Evolutionary conservation across 2,329 filamentous ascomycete genomes (phyloP).

Genomic region (Alternaria arborescens): DNA sequence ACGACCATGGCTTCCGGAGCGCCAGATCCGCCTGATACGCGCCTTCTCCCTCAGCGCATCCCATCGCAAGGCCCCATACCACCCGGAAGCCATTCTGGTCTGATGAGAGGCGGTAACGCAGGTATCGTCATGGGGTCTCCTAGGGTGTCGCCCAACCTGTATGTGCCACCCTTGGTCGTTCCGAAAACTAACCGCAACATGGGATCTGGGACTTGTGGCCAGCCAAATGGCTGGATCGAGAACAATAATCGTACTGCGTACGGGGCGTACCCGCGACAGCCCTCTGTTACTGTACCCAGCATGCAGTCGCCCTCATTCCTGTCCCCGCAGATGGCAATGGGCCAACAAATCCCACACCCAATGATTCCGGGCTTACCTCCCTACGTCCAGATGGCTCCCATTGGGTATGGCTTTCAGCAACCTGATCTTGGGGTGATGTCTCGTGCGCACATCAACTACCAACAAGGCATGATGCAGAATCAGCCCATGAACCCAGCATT

Average conservation of each 20-base stretch:
- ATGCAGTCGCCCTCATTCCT: conserved; percentile 27
- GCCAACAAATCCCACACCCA: conserved; percentile 17
- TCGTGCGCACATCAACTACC: conserved; percentile 21
- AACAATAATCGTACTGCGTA: conserved; percentile 27
- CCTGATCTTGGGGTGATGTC: conserved; percentile 18
- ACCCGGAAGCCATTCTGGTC: conserved; percentile 1
- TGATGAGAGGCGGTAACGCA: conserved; percentile 7
- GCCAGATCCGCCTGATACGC: conserved; percentile 1
- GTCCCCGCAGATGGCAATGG: conserved; percentile 21
- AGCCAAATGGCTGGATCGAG: conserved; percentile 27
- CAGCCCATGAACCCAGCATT: conserved; percentile 25
- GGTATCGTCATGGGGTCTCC: conserved; percentile 2
- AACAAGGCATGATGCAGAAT: conserved; percentile 15
- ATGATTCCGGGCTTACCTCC: conserved; percentile 17
- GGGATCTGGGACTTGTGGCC: conserved; percentile 20
- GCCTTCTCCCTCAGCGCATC: background rate
- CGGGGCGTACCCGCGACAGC: conserved; percentile 23
- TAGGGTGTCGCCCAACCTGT: conserved; percentile 14
- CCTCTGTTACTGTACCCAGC: conserved; percentile 19
- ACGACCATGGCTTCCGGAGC: background rate
- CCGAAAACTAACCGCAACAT: conserved; percentile 21
- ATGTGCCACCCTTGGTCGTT: conserved; percentile 14
- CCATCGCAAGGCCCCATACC: conserved; percentile 7
- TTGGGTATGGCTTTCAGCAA: conserved; percentile 23
- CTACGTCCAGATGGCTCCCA: conserved; percentile 21